Percentiles rank a stretch among this genome's conserved stretches.
These are phyloP conservation scores for Dactylonectria estremocensis DNA, from an alignment of 2,329 filamentous ascomycete species.

Conservation along the genomic window DNA sequence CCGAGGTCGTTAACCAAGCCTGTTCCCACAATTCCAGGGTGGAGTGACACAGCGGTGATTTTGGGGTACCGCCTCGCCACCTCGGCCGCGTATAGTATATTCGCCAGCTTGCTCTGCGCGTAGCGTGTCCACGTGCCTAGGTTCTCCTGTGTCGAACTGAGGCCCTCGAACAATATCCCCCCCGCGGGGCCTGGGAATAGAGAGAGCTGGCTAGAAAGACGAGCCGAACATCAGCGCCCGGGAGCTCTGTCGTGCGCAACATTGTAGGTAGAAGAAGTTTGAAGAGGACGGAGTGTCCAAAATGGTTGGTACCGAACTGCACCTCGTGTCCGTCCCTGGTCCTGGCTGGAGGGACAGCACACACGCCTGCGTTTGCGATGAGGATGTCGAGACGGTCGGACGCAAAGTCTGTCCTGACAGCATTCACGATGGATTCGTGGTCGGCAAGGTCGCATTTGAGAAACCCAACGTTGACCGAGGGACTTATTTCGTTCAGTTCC, in stretches of 20 bases:
- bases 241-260: background rate
- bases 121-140: background rate
- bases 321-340: constrained; percentile 2
- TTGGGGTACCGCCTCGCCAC: constrained; percentile 6
- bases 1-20: background rate
- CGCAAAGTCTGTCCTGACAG: background rate
- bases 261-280: background rate
- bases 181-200: background rate
- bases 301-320: too few species aligned
- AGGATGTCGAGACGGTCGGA: constrained; percentile 11
- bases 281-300: constrained; percentile 1
- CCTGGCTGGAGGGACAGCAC: background rate
- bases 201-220: background rate
- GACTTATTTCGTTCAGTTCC: background rate
- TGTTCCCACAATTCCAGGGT: background rate
- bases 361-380: constrained; percentile 2
- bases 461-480: background rate
- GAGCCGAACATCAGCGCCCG: background rate
- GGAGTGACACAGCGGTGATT: constrained; percentile 1
- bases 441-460: background rate
- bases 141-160: background rate
- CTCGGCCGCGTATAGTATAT: constrained; percentile 1
- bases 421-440: background rate
- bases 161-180: background rate
- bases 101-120: constrained; percentile 13